Base-by-base conservation (phyloP, 129 eudicot genomes). In the Centaurea solstitialis region DNA sequence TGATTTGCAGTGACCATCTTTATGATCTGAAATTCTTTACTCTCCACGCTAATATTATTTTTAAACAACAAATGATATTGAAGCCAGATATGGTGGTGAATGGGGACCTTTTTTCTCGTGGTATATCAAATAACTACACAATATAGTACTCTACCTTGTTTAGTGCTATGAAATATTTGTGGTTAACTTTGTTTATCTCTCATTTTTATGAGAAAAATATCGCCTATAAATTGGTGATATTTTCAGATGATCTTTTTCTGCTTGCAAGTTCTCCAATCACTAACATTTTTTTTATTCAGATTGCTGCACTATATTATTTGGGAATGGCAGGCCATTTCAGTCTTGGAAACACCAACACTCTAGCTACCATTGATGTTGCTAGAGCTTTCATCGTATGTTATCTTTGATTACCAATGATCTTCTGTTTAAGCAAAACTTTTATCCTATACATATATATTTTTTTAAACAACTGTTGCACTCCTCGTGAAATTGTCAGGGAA, bases 351-450 rank as follows among this genome's bases (percentile, higher is more conserved):
- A 92, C 97, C 72, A 94, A 94, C 86, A 94, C 96, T 23, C 85
- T 94, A 72, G 99, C 99, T 64, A 92, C 99, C 39, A 92, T 94
- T 71, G 99, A 94, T 88, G 97, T 94, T 57, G 99, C 99, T 68
- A 97, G 97, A 74, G 99, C 99, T 83, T 94, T 84, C 91, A 89
- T 86, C 81, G 99, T 94, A 89, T 13, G 76, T 41, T 38, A 65
- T 87, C 72, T 75, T 68, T 24, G 21, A 35, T 18, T 64, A 62
- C 30, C 10, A 64, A 21, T 64, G 68, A 20, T 22, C 8, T 64
- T 20, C 15, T 21, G 30, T 21, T 57, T 64, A 64, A 62, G 12
- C 62, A 20, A 8, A 62, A 62, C 26, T 7, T 20, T 62, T 18
- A 62, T 61, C 24, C 12, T 57, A 17, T 40, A 24, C 0, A 30